phyloP scores from a whole-genome alignment of 192 early-diverging fungal species.

The Coemansia sp. region DNA sequence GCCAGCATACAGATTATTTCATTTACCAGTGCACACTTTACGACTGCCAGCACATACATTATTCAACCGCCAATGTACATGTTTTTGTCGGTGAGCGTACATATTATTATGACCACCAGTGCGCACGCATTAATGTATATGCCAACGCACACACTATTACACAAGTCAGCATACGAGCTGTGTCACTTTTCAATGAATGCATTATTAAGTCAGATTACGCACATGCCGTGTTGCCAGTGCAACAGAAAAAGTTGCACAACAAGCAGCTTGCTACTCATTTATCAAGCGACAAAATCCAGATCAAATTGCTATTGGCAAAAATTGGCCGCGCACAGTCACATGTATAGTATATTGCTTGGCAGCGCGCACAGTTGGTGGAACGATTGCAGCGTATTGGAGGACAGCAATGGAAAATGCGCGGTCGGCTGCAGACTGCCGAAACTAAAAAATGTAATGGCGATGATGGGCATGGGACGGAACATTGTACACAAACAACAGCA shows the following conservation, averaged over 20 bases:
- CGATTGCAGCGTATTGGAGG: slow-evolving; percentile 22
- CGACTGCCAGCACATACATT: too few relatives aligned
- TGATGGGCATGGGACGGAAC: slow-evolving; percentile 28
- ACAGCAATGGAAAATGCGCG: slow-evolving; percentile 9
- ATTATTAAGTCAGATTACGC: too few relatives aligned
- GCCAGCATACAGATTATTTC: too few relatives aligned
- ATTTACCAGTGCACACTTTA: too few relatives aligned
- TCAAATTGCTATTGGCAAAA: slow-evolving; percentile 16
- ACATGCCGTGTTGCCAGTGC: too few relatives aligned
- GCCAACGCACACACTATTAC: too few relatives aligned
- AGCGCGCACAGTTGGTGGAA: slow-evolving; percentile 36
- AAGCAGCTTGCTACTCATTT: slow-evolving; percentile 11
- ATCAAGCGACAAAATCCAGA: slow-evolving; percentile 17
- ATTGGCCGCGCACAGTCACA: slow-evolving; percentile 22
- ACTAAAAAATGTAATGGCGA: slow-evolving; percentile 12
- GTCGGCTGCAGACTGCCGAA: slow-evolving; percentile 9
- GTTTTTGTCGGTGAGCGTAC: too few relatives aligned
- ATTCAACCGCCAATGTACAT: too few relatives aligned
- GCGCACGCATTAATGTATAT: too few relatives aligned
- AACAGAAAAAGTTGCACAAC: slow-evolving; percentile 22
- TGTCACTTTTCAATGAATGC: too few relatives aligned
- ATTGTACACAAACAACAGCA: slow-evolving; percentile 15
- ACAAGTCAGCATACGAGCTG: too few relatives aligned
- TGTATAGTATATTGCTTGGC: slow-evolving; percentile 32
- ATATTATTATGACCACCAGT: too few relatives aligned